Evolutionary conservation across 176 grass and related monocot genomes (phyloP).

Genomic region (Metroxylon sagu): DNA sequence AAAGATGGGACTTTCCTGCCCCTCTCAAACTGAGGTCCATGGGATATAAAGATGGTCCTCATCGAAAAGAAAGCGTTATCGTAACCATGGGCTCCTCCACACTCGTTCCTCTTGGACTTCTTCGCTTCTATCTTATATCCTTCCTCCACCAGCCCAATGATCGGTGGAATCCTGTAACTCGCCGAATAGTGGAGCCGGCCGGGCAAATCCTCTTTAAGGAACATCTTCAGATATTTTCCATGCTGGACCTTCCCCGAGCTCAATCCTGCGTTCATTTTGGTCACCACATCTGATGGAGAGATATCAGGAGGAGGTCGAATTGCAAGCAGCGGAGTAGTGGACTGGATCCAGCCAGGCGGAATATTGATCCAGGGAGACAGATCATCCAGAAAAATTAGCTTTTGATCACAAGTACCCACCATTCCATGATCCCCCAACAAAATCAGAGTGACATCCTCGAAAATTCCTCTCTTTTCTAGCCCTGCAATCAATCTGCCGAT

Average conservation of each 20-base stretch:
- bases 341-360: slow-evolving; percentile 52
- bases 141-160: slow-evolving; percentile 68
- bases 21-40: slow-evolving; percentile 62
- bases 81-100: slow-evolving; percentile 80
- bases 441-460: slow-evolving; percentile 87
- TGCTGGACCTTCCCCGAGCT: slow-evolving; percentile 69
- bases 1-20: slow-evolving; percentile 69
- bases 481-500: slow-evolving; percentile 66
- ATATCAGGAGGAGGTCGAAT: slow-evolving; percentile 51
- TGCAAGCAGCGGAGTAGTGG: slow-evolving; percentile 52
- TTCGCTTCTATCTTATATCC: slow-evolving; percentile 75
- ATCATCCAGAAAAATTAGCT: slow-evolving; percentile 59
- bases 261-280: slow-evolving; percentile 86
- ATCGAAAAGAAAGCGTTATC: slow-evolving; percentile 89
- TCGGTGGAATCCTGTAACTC: slow-evolving; percentile 71
- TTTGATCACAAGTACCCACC: slow-evolving; percentile 80
- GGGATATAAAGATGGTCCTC: slow-evolving; percentile 71
- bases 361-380: slow-evolving; percentile 67
- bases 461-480: slow-evolving; percentile 60
- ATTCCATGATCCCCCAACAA: slow-evolving; percentile 80
- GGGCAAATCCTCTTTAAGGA: slow-evolving; percentile 80
- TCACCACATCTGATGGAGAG: slow-evolving; percentile 39
- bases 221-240: slow-evolving; percentile 59
- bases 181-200: slow-evolving; percentile 51
- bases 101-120: slow-evolving; percentile 30